A percentile compares a stretch with the other conserved stretches of the same genome.
Conservation (phyloP, 2,329 filamentous ascomycete genomes). For the Ophiostoma pallidulum region DNA sequence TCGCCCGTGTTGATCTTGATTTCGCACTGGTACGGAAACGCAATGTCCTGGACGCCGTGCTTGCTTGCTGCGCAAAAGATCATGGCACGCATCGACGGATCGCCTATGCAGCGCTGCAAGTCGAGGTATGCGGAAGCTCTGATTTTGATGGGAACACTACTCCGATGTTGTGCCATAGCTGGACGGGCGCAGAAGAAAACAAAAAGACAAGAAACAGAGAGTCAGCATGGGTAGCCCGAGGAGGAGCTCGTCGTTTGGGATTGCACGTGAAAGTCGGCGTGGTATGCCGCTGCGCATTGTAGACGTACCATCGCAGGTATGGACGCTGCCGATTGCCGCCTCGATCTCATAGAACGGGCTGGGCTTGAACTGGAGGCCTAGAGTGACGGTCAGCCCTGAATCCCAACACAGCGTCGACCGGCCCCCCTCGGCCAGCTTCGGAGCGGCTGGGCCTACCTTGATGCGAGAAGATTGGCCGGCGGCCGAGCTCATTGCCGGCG, state of each 20-base stretch:
- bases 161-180: conserved; percentile 48
- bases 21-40: conserved; percentile 88
- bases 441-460: not conserved
- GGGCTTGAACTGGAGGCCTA: conserved; percentile 45
- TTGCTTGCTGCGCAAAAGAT: conserved; percentile 70
- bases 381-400: too few relatives aligned
- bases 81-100: conserved; percentile 63
- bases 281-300: too few relatives aligned
- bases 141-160: conserved; percentile 37
- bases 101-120: conserved; percentile 46
- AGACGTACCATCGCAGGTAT: conserved; percentile 64
- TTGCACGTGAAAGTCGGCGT: too few relatives aligned
- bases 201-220: too few relatives aligned
- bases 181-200: conserved; percentile 1
- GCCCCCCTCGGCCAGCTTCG: too few relatives aligned
- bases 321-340: conserved; percentile 52
- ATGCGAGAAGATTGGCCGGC: not conserved
- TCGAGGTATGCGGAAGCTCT: conserved; percentile 41
- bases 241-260: too few relatives aligned
- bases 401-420: too few relatives aligned
- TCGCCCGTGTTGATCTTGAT: conserved; percentile 83
- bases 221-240: too few relatives aligned
- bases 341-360: conserved; percentile 79
- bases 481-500: not conserved
- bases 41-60: conserved; percentile 60